Evolutionary conservation across 345 rosid genomes (phyloP).

Genomic region (Toxicodendron radicans): DNA sequence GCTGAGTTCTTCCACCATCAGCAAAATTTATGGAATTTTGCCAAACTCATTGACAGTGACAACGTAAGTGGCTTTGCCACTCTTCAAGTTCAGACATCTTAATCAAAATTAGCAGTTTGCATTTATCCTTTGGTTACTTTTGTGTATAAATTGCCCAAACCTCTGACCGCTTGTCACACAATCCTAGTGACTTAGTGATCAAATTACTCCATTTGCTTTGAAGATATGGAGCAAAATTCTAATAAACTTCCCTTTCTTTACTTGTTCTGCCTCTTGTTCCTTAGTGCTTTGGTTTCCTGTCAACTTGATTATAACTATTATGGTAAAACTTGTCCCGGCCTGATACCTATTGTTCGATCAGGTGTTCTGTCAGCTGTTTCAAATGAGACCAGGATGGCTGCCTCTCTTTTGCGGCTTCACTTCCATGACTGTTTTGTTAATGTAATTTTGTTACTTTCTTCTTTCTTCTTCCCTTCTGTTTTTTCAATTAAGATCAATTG

Average conservation of each 20-base stretch:
- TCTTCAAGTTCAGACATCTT: slow-evolving; percentile 14
- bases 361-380: slow-evolving; percentile 53
- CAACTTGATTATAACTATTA: slow-evolving; percentile 63
- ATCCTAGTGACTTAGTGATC: background rate
- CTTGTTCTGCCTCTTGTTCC: slow-evolving; percentile 31
- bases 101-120: background rate
- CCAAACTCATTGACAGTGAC: slow-evolving; percentile 47
- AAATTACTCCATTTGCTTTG: background rate
- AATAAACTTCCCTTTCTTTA: slow-evolving; percentile 21
- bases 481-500: too few species aligned
- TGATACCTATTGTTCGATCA: slow-evolving; percentile 40
- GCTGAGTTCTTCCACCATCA: slow-evolving; percentile 22
- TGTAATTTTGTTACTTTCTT: slow-evolving; percentile 30
- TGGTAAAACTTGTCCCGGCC: slow-evolving; percentile 45
- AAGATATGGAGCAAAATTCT: slow-evolving; percentile 34
- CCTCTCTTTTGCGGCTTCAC: slow-evolving; percentile 66
- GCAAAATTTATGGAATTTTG: slow-evolving; percentile 33
- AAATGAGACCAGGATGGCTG: slow-evolving; percentile 68
- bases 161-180: slow-evolving; percentile 9
- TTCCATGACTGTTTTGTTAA: slow-evolving; percentile 71
- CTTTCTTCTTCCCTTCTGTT: too few species aligned
- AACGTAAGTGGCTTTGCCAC: slow-evolving; percentile 36
- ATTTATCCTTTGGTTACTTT: background rate
- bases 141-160: slow-evolving; percentile 37
- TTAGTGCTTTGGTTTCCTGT: slow-evolving; percentile 34